Conservation (phyloP, 768 basidiomycete genomes). For the Cystofilobasidium macerans region DNA sequence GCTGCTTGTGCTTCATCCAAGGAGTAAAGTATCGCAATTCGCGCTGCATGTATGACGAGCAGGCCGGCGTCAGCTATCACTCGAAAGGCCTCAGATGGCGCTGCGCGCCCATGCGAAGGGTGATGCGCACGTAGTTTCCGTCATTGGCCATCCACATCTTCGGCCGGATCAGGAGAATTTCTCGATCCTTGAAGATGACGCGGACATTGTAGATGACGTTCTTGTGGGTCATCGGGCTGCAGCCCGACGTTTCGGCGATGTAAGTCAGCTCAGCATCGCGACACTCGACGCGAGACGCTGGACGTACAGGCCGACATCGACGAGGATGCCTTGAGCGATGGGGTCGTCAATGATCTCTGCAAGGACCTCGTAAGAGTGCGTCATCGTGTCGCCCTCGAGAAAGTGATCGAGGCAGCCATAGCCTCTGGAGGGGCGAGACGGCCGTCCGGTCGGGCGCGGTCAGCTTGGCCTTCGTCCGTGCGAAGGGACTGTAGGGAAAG, state of each 20-base stretch:
- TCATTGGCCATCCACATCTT: constrained; percentile 99
- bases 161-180: constrained; percentile 87
- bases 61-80: constrained; percentile 30
- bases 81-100: constrained; percentile 40
- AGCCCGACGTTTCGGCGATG: background rate
- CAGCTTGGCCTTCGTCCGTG: no score
- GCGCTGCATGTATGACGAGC: constrained; percentile 28
- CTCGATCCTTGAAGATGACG: constrained; percentile 69
- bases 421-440: constrained; percentile 47
- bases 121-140: constrained; percentile 70
- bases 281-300: background rate
- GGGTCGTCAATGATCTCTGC: constrained; percentile 77
- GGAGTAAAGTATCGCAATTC: constrained; percentile 65
- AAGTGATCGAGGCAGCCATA: constrained; percentile 98
- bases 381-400: constrained; percentile 87
- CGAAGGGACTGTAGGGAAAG: background rate
- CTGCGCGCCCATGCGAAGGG: no score
- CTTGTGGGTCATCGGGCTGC: constrained; percentile 92
- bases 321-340: constrained; percentile 71
- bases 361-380: constrained; percentile 96
- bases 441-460: background rate
- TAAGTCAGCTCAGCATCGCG: background rate
- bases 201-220: constrained; percentile 97
- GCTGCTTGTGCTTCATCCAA: constrained; percentile 78
- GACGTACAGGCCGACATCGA: constrained; percentile 89